phyloP scores from a whole-genome alignment of 108 stramenopile species.

The Fistulifera solaris region DNA sequence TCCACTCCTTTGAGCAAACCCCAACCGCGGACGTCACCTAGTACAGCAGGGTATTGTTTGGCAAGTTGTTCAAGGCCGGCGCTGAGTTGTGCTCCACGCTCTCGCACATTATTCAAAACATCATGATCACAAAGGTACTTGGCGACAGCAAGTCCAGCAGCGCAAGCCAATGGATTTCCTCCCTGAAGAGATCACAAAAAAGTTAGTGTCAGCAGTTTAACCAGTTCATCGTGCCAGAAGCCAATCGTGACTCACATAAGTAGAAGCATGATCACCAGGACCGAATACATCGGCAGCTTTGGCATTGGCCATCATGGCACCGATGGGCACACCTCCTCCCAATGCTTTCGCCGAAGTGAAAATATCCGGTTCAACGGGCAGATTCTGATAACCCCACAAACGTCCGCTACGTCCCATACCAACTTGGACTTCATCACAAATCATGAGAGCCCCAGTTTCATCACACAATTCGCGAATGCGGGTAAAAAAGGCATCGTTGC shows the following conservation, averaged over 20 bases:
- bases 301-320: slow-evolving; percentile 93
- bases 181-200: slow-evolving; percentile 17
- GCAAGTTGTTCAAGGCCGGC: slow-evolving; percentile 59
- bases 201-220: too few species aligned
- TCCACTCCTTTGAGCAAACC: slow-evolving; percentile 85
- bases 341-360: slow-evolving; percentile 96
- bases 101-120: slow-evolving; percentile 77
- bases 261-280: slow-evolving; percentile 96
- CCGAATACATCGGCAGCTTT: slow-evolving; percentile 81
- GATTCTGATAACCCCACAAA: slow-evolving; percentile 90
- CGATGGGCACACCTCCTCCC: slow-evolving; percentile 97
- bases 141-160: slow-evolving; percentile 84
- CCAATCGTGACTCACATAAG: slow-evolving; percentile 79
- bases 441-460: slow-evolving; percentile 82
- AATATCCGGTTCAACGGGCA: slow-evolving; percentile 88
- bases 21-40: slow-evolving; percentile 89
- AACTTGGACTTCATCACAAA: slow-evolving; percentile 96
- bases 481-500: slow-evolving; percentile 67
- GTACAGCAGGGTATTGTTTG: slow-evolving; percentile 61
- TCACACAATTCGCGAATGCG: slow-evolving; percentile 75
- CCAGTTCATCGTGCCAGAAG: too few species aligned
- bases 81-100: slow-evolving; percentile 78
- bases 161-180: slow-evolving; percentile 90
- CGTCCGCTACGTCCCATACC: slow-evolving; percentile 96
- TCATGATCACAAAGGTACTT: slow-evolving; percentile 72